Percentiles rank a stretch among this genome's conserved stretches.
Evolutionary conservation across 306 rosid genomes (phyloP).

Genomic region (Medicago lupulina): DNA sequence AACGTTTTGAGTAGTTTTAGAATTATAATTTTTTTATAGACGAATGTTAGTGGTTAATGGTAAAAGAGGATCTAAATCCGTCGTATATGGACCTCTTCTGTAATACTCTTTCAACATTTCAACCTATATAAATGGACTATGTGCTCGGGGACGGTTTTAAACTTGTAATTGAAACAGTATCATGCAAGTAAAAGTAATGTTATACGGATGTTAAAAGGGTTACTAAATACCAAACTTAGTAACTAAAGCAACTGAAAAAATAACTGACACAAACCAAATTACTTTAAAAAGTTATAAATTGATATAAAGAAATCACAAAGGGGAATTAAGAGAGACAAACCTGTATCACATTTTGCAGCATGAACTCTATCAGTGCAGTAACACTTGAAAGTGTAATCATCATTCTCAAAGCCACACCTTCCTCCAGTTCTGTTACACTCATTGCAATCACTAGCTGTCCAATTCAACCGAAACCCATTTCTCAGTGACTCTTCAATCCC

Average conservation of each 20-base stretch:
- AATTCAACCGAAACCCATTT: constrained; percentile 56
- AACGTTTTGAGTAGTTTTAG: too few relatives aligned
- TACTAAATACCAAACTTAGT: background rate
- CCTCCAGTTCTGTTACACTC: constrained; percentile 47
- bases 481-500: constrained; percentile 39
- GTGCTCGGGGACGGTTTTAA: background rate
- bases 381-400: constrained; percentile 37
- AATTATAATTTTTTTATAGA: too few relatives aligned
- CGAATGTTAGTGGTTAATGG: background rate
- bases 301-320: background rate
- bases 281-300: background rate
- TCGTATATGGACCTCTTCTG: too few relatives aligned
- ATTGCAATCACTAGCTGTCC: constrained; percentile 53
- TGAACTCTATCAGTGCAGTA: constrained; percentile 67
- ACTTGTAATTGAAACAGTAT: background rate
- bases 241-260: background rate
- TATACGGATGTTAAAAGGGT: too few relatives aligned
- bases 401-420: constrained; percentile 51
- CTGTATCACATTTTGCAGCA: constrained; percentile 47
- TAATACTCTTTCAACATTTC: too few relatives aligned
- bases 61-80: too few relatives aligned
- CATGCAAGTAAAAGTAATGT: background rate
- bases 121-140: background rate
- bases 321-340: constrained; percentile 40
- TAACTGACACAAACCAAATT: background rate